phyloP scores from a whole-genome alignment of 208 protist species.

The Leishmania aethiopica region DNA sequence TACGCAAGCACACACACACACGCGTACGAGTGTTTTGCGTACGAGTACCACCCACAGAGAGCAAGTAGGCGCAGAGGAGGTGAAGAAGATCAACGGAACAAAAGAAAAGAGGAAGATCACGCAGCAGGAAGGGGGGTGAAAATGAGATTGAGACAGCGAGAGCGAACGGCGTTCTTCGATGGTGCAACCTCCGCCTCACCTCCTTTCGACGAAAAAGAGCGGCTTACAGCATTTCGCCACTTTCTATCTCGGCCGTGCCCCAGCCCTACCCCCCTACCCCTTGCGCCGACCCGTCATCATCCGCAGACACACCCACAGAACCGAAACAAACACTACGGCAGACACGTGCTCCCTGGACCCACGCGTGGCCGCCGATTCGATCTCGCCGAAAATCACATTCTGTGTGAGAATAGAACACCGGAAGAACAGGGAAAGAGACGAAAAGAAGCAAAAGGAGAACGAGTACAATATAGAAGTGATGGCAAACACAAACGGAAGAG shows the following conservation, averaged over 20 bases:
- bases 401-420: neutral
- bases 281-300: neutral
- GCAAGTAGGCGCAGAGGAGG: neutral
- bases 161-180: neutral
- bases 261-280: neutral
- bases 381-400: neutral
- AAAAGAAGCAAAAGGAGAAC: neutral
- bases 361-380: neutral
- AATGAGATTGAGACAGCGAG: neutral
- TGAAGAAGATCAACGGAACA: neutral
- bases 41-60: neutral
- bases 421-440: neutral
- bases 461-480: neutral
- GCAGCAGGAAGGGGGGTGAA: neutral
- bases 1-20: neutral
- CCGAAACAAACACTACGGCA: neutral
- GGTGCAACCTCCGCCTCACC: neutral
- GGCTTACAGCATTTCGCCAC: neutral
- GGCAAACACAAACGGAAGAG: neutral
- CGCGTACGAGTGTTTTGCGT: neutral
- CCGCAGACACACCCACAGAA: neutral
- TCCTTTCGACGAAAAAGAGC: neutral
- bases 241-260: neutral
- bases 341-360: neutral
- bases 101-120: neutral